Evolutionary conservation across 352 stramenopile species (phyloP).

Genomic region (Globisporangium solare): DNA sequence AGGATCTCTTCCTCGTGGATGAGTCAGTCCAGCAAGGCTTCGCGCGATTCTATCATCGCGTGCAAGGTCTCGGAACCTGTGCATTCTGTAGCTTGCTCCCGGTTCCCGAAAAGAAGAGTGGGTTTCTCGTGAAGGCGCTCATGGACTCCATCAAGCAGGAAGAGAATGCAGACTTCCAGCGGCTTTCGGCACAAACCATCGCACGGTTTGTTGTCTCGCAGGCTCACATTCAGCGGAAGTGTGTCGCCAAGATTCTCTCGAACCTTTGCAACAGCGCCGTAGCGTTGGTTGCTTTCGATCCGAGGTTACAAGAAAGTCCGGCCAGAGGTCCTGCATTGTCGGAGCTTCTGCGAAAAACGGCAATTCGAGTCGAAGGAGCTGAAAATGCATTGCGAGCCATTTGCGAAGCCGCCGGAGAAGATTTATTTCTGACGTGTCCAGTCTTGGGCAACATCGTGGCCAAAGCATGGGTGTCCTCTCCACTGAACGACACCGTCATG

Average conservation of each 20-base stretch:
- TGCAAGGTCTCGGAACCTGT: conserved; percentile 62
- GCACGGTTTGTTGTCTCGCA: conserved; percentile 57
- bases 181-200: conserved; percentile 42
- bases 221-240: conserved; percentile 51
- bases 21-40: conserved; percentile 61
- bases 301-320: background rate
- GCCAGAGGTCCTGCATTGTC: background rate
- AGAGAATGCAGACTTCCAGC: conserved; percentile 34
- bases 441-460: conserved; percentile 31
- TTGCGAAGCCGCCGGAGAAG: conserved; percentile 23
- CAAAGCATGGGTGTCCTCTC: conserved; percentile 26
- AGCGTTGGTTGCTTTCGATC: conserved; percentile 24
- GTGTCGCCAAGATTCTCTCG: conserved; percentile 68
- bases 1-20: conserved; percentile 79
- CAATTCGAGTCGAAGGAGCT: conserved; percentile 39
- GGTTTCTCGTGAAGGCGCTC: conserved; percentile 71
- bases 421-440: conserved; percentile 30
- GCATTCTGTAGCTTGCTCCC: conserved; percentile 50
- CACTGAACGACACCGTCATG: conserved; percentile 26
- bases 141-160: conserved; percentile 81
- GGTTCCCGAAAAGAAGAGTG: conserved; percentile 62
- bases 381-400: conserved; percentile 36
- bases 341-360: conserved; percentile 26
- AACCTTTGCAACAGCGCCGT: conserved; percentile 71
- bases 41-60: conserved; percentile 36